phyloP scores from a whole-genome alignment of 306 rosid genomes.

The Castanospermum australe region DNA sequence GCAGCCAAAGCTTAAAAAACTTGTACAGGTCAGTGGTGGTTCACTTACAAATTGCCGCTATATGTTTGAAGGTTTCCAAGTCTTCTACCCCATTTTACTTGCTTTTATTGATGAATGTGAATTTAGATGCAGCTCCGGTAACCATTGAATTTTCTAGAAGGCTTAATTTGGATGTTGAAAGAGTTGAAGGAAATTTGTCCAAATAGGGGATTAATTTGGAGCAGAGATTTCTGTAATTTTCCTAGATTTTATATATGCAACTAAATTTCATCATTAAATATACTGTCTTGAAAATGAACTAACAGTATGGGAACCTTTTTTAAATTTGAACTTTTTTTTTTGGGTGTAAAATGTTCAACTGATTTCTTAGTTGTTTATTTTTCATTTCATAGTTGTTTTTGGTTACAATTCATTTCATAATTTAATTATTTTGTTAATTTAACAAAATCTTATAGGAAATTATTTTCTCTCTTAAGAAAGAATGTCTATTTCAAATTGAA shows the following conservation, averaged over 20 bases:
- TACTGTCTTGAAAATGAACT: background rate
- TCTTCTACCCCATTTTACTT: background rate
- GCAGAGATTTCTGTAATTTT: background rate
- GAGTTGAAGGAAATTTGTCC: background rate
- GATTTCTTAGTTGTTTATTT: background rate
- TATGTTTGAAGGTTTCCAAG: background rate
- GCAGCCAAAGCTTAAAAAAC: conserved; percentile 78
- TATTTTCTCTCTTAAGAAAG: background rate
- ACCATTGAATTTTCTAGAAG: background rate
- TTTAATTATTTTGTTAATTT: background rate
- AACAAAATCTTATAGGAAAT: background rate
- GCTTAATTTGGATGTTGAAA: conserved; percentile 1
- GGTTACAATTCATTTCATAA: background rate
- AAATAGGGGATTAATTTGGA: background rate
- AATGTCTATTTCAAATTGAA: background rate
- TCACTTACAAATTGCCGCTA: conserved; percentile 1
- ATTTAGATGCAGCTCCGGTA: background rate
- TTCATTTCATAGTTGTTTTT: too few relatives aligned
- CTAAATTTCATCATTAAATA: background rate
- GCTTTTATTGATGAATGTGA: background rate
- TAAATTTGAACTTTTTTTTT: too few relatives aligned
- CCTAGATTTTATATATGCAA: background rate
- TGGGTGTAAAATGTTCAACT: background rate
- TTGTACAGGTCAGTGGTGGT: conserved; percentile 79
- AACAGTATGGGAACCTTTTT: conserved; percentile 9